These are phyloP conservation scores for Ophiostoma ulmi DNA, from an alignment of 2,329 filamentous ascomycete species.

Conservation along the genomic window DNA sequence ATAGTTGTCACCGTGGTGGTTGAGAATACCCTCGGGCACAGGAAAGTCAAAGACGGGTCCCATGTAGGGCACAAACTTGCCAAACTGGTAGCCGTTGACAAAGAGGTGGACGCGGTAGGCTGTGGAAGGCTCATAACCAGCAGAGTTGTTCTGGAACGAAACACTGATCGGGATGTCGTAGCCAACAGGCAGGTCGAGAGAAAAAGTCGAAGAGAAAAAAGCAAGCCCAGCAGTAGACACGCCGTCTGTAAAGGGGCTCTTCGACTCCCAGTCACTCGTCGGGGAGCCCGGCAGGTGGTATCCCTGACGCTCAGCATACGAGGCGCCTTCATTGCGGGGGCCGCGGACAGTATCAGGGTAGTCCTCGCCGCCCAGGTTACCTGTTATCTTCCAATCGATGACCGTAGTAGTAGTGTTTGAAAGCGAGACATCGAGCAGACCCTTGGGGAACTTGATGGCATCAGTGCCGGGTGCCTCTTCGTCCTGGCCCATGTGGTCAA, in stretches of 20 bases:
- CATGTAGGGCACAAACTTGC: constrained; percentile 51
- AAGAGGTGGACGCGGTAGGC: constrained; percentile 57
- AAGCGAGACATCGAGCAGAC: neutral
- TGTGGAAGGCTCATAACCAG: neutral
- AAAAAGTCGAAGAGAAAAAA: neutral
- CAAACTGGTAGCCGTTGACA: constrained; percentile 66
- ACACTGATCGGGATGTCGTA: neutral
- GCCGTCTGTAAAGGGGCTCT: neutral
- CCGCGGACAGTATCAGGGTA: neutral
- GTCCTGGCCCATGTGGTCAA: neutral
- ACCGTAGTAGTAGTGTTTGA: neutral
- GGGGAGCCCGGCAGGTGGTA: neutral
- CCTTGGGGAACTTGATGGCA: neutral
- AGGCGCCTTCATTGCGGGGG: neutral
- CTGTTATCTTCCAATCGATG: neutral
- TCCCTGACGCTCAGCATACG: neutral
- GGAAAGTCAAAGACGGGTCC: constrained; percentile 64
- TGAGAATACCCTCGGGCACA: neutral
- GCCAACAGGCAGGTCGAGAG: neutral
- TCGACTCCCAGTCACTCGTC: neutral
- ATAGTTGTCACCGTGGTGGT: neutral
- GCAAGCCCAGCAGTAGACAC: neutral
- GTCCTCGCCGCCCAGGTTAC: neutral
- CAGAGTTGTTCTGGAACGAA: neutral
- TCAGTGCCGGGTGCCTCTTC: neutral